Conservation (phyloP, 2,329 filamentous ascomycete species). For the Aureobasidium leucospermi region DNA sequence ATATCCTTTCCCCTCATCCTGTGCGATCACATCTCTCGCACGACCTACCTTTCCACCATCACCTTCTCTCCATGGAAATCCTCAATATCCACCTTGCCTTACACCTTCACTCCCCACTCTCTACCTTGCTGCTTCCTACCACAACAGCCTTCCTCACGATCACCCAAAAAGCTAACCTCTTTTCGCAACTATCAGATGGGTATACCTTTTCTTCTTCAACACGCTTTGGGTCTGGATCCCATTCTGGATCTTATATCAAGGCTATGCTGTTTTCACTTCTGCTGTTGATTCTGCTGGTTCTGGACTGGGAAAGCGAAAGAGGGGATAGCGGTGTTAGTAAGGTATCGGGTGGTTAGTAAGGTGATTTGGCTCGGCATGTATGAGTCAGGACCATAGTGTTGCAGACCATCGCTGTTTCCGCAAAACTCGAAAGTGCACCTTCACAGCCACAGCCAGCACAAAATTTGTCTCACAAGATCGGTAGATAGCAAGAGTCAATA, state of each 20-base stretch:
- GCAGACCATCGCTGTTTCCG: no score
- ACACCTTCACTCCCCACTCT: not conserved
- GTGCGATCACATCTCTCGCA: not conserved
- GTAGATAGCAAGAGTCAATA: no score
- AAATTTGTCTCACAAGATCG: no score
- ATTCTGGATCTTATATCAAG: conserved; percentile 49
- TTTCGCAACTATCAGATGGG: conserved; percentile 36
- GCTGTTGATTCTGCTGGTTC: not conserved
- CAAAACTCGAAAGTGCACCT: no score
- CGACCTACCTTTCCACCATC: no score
- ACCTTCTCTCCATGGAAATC: no score
- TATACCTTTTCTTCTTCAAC: conserved; percentile 60
- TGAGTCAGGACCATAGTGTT: no score
- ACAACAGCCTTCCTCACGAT: no score
- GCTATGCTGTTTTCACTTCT: conserved; percentile 25
- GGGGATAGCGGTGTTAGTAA: not conserved
- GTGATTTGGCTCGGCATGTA: no score
- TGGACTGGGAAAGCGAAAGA: not conserved
- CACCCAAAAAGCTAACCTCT: not conserved
- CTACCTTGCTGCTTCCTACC: not conserved
- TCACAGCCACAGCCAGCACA: no score
- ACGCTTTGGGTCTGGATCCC: conserved; percentile 55
- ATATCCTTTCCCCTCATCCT: not conserved
- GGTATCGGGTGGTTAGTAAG: no score
- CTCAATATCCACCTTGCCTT: no score